Percentiles rank a stretch among this genome's conserved stretches.
These are phyloP conservation scores for Tephrocybe sp. DNA, from an alignment of 768 basidiomycete genomes.

Conservation along the genomic window DNA sequence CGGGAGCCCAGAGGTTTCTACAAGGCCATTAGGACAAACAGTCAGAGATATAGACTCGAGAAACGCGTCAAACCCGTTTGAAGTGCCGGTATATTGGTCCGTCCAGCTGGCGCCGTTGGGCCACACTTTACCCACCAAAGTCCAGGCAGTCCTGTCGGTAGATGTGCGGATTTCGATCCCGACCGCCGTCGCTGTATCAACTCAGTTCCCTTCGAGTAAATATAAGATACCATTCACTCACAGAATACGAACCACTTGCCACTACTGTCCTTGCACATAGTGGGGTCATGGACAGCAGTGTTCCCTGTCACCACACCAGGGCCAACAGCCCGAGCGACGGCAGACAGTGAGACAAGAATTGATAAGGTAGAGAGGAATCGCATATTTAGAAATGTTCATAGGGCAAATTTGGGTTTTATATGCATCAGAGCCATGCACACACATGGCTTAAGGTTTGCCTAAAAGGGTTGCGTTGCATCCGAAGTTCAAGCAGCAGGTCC, in stretches of 20 bases:
- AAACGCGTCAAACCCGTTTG: background rate
- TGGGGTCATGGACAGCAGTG: constrained; percentile 46
- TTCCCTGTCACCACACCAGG: constrained; percentile 40
- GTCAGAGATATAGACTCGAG: background rate
- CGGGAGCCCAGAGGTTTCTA: constrained; percentile 40
- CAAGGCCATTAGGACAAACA: background rate
- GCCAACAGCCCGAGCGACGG: constrained; percentile 19
- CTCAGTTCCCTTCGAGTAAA: background rate
- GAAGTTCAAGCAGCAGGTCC: background rate
- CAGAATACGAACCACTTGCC: constrained; percentile 52
- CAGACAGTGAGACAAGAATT: background rate
- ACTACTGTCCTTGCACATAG: constrained; percentile 47
- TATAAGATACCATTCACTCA: constrained; percentile 19
- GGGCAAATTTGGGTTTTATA: background rate
- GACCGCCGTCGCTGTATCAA: constrained; percentile 28
- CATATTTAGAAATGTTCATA: constrained; percentile 19
- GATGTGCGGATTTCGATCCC: constrained; percentile 53
- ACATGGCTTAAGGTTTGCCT: background rate
- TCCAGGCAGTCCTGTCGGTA: constrained; percentile 47
- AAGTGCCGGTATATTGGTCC: constrained; percentile 38
- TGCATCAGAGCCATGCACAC: background rate
- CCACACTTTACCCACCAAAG: constrained; percentile 44
- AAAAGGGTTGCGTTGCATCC: background rate
- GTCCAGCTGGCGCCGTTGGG: constrained; percentile 53
- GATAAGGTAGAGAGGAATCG: constrained; percentile 19